phyloP scores from a whole-genome alignment of 1,139 yeast species.

The Suhomyces taliae region DNA sequence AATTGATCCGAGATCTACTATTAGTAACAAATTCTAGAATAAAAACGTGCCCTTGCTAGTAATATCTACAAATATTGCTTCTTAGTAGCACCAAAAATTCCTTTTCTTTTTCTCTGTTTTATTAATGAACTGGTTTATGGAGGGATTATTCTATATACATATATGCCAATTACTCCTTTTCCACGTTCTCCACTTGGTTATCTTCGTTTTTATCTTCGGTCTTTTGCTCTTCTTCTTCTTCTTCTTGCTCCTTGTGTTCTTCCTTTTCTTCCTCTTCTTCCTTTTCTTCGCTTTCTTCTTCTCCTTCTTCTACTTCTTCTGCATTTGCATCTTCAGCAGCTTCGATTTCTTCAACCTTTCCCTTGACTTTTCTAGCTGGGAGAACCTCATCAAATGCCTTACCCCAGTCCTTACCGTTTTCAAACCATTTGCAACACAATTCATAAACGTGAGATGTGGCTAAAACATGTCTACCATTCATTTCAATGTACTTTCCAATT shows the following conservation, averaged over 20 bases:
- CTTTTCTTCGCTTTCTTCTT: conserved; percentile 7
- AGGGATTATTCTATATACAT: no score
- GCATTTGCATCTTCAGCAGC: conserved; percentile 9
- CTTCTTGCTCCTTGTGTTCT: background rate
- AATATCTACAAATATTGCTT: background rate
- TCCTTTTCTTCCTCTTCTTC: conserved; percentile 5
- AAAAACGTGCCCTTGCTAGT: background rate
- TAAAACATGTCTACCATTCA: conserved; percentile 83
- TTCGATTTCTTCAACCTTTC: conserved; percentile 13
- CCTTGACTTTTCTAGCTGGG: conserved; percentile 70
- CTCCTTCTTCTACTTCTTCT: conserved; percentile 7
- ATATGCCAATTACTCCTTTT: no score
- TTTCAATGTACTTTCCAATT: conserved; percentile 76
- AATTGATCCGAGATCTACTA: no score
- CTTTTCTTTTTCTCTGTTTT: background rate
- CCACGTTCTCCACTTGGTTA: background rate
- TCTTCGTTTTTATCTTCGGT: background rate
- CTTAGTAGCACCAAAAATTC: background rate
- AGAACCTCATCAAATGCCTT: conserved; percentile 79
- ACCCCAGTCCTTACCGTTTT: conserved; percentile 72
- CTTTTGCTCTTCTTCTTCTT: background rate
- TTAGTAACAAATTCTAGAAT: no score
- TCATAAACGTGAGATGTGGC: conserved; percentile 96
- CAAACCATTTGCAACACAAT: conserved; percentile 78
- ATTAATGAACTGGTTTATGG: background rate